Evolutionary conservation across 306 rosid genomes (phyloP).

Genomic region (Mucuna pruriens): DNA sequence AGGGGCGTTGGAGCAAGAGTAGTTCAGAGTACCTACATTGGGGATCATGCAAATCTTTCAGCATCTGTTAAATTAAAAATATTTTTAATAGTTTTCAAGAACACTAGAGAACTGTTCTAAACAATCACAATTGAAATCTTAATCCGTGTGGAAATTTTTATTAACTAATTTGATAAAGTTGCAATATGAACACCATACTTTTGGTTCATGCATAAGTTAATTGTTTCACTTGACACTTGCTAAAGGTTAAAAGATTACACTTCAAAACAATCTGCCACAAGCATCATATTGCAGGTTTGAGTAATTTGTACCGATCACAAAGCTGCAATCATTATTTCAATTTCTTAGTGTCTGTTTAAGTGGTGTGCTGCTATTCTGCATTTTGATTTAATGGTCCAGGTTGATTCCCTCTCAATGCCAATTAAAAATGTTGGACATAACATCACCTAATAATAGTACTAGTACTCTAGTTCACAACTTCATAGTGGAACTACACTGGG

Average conservation of each 20-base stretch:
- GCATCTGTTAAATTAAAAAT: slow-evolving; percentile 18
- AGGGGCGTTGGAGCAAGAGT: slow-evolving; percentile 56
- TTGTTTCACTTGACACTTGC: not conserved
- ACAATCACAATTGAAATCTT: not conserved
- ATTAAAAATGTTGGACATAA: slow-evolving; percentile 20
- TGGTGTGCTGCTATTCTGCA: not conserved
- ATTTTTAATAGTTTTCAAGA: not conserved
- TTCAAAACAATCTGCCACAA: not conserved
- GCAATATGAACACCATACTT: slow-evolving; percentile 11
- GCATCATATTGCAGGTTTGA: not conserved
- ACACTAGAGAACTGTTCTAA: not conserved
- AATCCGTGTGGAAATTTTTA: not conserved
- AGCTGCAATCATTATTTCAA: not conserved
- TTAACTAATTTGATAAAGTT: not conserved
- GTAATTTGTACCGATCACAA: not conserved
- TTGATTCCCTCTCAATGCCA: not conserved
- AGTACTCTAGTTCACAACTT: not conserved
- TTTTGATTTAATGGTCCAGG: not conserved
- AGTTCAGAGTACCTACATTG: slow-evolving; percentile 59
- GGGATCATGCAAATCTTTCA: slow-evolving; percentile 34
- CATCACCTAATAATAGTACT: not conserved
- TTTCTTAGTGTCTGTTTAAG: not conserved
- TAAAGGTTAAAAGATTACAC: not conserved
- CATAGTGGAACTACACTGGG: not conserved
- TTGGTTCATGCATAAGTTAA: not conserved